These are phyloP conservation scores for Syncephalastrum monosporum DNA, from an alignment of 371 early-diverging fungal species.

Conservation along the genomic window DNA sequence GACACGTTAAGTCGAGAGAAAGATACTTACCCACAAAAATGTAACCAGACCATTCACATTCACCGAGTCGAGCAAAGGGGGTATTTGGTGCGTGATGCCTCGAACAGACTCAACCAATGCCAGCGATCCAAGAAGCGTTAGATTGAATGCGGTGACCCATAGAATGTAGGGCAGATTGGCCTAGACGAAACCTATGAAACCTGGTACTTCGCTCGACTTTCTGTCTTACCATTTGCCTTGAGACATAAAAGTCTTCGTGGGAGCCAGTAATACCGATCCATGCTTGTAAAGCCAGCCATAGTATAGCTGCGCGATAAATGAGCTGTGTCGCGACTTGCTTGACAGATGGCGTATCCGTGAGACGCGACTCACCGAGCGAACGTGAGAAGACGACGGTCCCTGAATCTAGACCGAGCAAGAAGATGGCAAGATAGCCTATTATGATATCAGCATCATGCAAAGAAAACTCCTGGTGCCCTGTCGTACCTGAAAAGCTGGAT, in stretches of 20 bases:
- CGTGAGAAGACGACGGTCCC: constrained; percentile 43
- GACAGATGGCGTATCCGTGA: neutral
- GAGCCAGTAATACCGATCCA: constrained; percentile 21
- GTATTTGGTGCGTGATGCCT: constrained; percentile 31
- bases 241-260: constrained; percentile 38
- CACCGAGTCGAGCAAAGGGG: constrained; percentile 65
- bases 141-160: constrained; percentile 73
- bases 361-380: constrained; percentile 1
- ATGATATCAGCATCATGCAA: constrained; percentile 4
- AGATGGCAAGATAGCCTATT: constrained; percentile 80
- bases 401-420: constrained; percentile 68
- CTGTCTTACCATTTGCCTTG: constrained; percentile 65
- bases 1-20: neutral
- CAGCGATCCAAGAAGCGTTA: constrained; percentile 52
- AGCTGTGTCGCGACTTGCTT: constrained; percentile 16
- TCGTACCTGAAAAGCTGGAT: constrained; percentile 71
- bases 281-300: constrained; percentile 36
- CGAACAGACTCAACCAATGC: constrained; percentile 49
- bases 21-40: constrained; percentile 72
- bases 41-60: constrained; percentile 80
- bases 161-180: constrained; percentile 76
- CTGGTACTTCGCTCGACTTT: neutral
- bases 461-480: neutral
- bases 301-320: constrained; percentile 6
- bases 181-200: constrained; percentile 24